Conservation (phyloP, 176 grass and related monocot genomes). For the Tillandsia fasciculata region DNA sequence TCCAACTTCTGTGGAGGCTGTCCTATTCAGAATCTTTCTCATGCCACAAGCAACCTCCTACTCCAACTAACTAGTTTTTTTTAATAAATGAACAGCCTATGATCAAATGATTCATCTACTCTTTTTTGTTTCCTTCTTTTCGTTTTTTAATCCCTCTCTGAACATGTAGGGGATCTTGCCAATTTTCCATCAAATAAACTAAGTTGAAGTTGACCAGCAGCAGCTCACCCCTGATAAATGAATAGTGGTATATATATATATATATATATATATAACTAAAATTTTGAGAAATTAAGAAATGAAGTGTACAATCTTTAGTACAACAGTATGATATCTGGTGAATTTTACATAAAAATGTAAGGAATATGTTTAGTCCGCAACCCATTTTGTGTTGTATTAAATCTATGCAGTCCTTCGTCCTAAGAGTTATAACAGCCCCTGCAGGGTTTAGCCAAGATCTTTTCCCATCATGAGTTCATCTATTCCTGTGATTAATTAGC, state of each 20-base stretch:
- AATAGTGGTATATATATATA: background rate
- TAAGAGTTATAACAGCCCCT: too few species aligned
- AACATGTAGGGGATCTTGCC: too few species aligned
- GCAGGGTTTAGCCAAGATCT: too few species aligned
- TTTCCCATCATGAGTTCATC: too few species aligned
- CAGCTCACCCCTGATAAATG: background rate
- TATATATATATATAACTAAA: background rate
- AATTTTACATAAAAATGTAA: too few species aligned
- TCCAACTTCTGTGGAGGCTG: background rate
- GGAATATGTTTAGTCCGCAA: too few species aligned
- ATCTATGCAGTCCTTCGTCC: too few species aligned
- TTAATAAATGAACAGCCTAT: background rate
- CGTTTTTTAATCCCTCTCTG: background rate
- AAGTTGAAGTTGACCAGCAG: too few species aligned
- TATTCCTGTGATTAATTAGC: background rate
- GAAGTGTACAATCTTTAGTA: background rate
- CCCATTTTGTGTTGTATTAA: too few species aligned
- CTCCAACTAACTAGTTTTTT: constrained; percentile 6
- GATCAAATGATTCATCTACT: background rate
- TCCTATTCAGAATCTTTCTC: background rate
- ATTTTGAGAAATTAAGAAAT: background rate
- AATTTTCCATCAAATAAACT: too few species aligned
- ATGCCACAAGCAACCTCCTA: background rate
- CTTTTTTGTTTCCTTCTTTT: background rate
- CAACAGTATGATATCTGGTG: background rate